Evolutionary conservation across 2,329 filamentous ascomycete species (phyloP), one percentile per base, ranked within the genome.

Genomic region (Nemania diffusa): DNA sequence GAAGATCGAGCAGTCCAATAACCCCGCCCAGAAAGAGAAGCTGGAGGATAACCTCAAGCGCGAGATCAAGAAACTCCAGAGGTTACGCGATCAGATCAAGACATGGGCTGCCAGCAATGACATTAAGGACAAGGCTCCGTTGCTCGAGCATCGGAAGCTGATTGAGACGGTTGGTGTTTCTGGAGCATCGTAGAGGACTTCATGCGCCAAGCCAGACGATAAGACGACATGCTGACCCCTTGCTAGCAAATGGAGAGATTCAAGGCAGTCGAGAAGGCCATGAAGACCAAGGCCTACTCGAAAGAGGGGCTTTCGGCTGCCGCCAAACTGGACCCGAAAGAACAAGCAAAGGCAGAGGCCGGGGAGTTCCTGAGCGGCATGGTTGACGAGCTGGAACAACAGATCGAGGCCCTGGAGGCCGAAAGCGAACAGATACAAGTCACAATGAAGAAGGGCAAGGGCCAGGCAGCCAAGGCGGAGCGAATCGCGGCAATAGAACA

Each of bases 251-350:
- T 99, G 96, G 96, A 99, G 83, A 94, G 93, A 77, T 99, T 99
- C 88, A 99, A 99, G 84, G 95, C 94, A n/a, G 96, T 99, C 60
- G 96, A 99, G 82, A 99, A 99, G 85, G 96, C 97, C 77, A 98
- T 99, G 96, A 99, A 99, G 86, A 99, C 96, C 64, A 99, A 99
- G 81, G 96, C 96, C 69, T 99, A 97, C 82, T 98, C 96, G 69
- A 98, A 99, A 85, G 96, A 98, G 82, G 96, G 96, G 51, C 84
- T 99, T 72, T 96, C 93, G 71, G 92, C 95, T 59, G 93, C 94
- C 27, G 91, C 93, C 57, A 97, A 97, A 81, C 87, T 98, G 71
- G 96, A 99, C 82, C 96, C 96, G n/a, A 97, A 94, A 79, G 96
- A 98, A 80, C 93, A 97, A 80, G 95, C 97, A 79, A 97, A 97